Percentiles rank a stretch among this genome's conserved stretches.
Evolutionary conservation across 2,329 filamentous ascomycete species (phyloP).

Genomic region (Phaeosphaeriaceae sp.): DNA sequence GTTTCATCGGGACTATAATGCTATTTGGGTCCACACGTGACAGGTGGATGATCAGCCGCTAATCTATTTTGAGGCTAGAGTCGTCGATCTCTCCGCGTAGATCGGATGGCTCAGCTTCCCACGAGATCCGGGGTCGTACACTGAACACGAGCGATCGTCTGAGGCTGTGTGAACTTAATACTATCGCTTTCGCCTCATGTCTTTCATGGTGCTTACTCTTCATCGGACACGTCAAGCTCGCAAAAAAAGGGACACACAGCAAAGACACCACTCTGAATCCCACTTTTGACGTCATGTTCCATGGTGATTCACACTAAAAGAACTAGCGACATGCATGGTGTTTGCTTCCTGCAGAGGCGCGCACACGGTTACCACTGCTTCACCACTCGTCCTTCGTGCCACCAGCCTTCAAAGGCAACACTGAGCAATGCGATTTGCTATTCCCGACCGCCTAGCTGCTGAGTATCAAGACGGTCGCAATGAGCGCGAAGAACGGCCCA

Average conservation of each 20-base stretch:
- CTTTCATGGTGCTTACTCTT: background rate
- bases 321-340: background rate
- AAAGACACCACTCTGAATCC: background rate
- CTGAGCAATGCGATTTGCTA: background rate
- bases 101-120: background rate
- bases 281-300: slow-evolving; percentile 4
- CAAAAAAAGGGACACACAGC: background rate
- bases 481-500: background rate
- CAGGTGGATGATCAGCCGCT: too few species aligned
- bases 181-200: background rate
- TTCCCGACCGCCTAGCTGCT: background rate
- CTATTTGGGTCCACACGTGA: too few species aligned
- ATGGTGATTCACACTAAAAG: slow-evolving; percentile 1
- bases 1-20: too few species aligned
- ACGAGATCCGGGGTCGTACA: background rate
- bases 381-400: background rate
- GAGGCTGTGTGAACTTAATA: background rate
- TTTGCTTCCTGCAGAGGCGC: background rate
- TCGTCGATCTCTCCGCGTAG: background rate
- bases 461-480: background rate
- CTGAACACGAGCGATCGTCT: background rate
- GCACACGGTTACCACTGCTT: background rate
- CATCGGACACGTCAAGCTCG: too few species aligned
- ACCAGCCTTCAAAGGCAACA: background rate
- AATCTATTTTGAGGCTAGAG: too few species aligned